Evolutionary conservation across 306 rosid genomes (phyloP).

Genomic region (Echinosophora koreensis): DNA sequence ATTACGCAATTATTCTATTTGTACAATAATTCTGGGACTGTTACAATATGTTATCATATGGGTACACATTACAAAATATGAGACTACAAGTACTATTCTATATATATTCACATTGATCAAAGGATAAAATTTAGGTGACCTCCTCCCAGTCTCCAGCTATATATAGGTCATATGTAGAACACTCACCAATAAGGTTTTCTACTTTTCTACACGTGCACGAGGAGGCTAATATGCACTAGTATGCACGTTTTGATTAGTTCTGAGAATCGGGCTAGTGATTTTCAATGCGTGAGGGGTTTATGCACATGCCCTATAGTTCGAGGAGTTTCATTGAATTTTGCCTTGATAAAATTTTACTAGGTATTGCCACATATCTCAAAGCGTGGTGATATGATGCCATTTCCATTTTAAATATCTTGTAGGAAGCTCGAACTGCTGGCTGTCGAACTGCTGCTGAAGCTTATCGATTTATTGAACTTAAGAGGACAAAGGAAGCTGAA

Average conservation of each 20-base stretch:
- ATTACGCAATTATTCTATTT: too few relatives aligned
- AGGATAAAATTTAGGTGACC: too few relatives aligned
- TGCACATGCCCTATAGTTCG: neutral
- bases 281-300: constrained; percentile 18
- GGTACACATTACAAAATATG: too few relatives aligned
- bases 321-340: neutral
- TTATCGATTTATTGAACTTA: constrained; percentile 61
- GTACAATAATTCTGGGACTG: too few relatives aligned
- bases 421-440: constrained; percentile 88
- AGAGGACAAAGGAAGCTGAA: constrained; percentile 63
- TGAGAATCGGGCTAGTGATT: constrained; percentile 10
- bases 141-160: too few relatives aligned
- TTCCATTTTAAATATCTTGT: constrained; percentile 41
- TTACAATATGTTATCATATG: too few relatives aligned
- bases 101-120: too few relatives aligned
- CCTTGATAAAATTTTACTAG: neutral
- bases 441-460: constrained; percentile 75
- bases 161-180: too few relatives aligned
- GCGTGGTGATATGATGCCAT: constrained; percentile 14
- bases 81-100: too few relatives aligned
- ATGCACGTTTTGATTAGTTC: neutral
- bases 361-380: neutral
- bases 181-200: neutral
- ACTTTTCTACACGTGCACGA: neutral
- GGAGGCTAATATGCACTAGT: neutral